These are phyloP conservation scores for Trichophyton verrucosum DNA, from an alignment of 2,329 filamentous ascomycete genomes.

Conservation along the genomic window DNA sequence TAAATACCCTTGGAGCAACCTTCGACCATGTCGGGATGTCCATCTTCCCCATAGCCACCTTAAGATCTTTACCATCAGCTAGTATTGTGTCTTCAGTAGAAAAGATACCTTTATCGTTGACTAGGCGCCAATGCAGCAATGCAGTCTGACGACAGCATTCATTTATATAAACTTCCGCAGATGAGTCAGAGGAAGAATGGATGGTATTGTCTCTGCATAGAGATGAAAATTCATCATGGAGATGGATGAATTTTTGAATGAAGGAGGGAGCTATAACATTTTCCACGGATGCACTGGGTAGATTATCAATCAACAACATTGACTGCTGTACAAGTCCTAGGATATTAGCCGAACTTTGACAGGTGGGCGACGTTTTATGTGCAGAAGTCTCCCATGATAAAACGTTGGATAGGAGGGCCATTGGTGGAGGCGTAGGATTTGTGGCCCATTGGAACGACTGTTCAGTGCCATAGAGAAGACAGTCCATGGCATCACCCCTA, in stretches of 20 bases:
- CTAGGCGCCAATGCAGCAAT: slow-evolving; percentile 2
- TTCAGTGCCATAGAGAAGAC: not conserved
- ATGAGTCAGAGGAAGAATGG: not conserved
- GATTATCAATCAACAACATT: not conserved
- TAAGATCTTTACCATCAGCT: not conserved
- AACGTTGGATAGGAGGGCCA: not conserved
- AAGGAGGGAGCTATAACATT: not conserved
- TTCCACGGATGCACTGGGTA: not conserved
- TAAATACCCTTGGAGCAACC: slow-evolving; percentile 6
- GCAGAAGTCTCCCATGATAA: not conserved
- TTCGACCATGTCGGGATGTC: slow-evolving; percentile 5
- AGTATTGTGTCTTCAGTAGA: not conserved
- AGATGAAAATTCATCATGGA: not conserved
- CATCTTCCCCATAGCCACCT: not conserved
- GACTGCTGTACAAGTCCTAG: not conserved
- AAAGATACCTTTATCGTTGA: not conserved
- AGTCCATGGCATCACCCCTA: not conserved
- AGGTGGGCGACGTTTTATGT: too few species aligned
- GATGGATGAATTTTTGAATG: not conserved
- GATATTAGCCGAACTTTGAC: not conserved
- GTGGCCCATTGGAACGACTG: not conserved
- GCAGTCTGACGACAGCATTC: slow-evolving; percentile 7
- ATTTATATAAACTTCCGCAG: not conserved
- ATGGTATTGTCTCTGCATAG: not conserved
- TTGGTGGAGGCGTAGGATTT: not conserved